Percentiles rank a stretch among this genome's conserved stretches.
Evolutionary conservation across 2,329 filamentous ascomycete genomes (phyloP).

Genomic region (Botrytis byssoidea): DNA sequence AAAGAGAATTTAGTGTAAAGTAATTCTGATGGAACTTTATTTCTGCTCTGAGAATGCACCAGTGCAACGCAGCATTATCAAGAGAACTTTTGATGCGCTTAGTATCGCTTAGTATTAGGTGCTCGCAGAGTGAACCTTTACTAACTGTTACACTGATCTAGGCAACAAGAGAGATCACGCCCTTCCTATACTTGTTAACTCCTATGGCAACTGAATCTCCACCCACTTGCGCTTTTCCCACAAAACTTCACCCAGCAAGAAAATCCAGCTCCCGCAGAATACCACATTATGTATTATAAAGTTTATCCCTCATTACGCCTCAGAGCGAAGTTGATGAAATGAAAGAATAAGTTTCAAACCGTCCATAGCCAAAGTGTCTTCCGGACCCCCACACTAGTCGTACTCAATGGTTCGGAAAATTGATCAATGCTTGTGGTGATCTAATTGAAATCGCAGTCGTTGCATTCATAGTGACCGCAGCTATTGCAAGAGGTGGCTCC

Average conservation of each 20-base stretch:
- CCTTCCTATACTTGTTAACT: neutral
- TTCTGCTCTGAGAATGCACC: neutral
- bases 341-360: neutral
- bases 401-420: too few species aligned
- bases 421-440: neutral
- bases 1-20: neutral
- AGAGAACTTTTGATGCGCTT: neutral
- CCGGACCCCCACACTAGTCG: neutral
- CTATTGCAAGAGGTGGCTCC: neutral
- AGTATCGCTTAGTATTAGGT: neutral
- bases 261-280: neutral
- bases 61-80: neutral
- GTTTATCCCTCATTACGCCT: neutral
- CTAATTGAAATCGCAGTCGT: conserved; percentile 16
- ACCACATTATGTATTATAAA: neutral
- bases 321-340: neutral
- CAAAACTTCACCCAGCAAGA: neutral
- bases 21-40: neutral
- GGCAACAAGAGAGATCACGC: neutral
- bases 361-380: neutral
- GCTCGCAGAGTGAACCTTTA: neutral
- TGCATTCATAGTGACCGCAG: conserved; percentile 21
- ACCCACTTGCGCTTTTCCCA: neutral
- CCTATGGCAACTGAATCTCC: neutral
- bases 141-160: neutral